A percentile compares a stretch with the other conserved stretches of the same genome.
phyloP scores from a whole-genome alignment of 345 rosid species.

The Euphorbia peplus region DNA sequence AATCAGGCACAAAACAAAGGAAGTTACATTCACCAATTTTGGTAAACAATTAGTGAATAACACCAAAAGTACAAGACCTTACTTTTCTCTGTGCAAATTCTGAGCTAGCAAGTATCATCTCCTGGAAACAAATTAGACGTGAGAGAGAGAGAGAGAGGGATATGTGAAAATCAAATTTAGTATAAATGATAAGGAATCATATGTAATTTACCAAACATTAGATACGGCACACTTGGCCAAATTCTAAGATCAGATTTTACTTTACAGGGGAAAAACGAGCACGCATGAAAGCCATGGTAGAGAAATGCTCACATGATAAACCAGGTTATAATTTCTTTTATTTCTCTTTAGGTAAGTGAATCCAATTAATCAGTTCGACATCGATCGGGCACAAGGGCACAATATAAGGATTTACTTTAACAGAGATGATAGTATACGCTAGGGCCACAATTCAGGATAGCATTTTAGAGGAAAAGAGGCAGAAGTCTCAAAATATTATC shows the following conservation, averaged over 20 bases:
- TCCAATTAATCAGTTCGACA: too few species aligned
- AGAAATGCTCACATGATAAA: background rate
- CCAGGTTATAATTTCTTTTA: background rate
- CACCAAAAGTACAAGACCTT: conserved; percentile 19
- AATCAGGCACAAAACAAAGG: conserved; percentile 9
- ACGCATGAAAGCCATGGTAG: background rate
- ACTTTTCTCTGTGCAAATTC: conserved; percentile 55
- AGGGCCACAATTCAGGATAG: conserved; percentile 4
- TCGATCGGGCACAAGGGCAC: too few species aligned
- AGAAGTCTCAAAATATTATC: background rate
- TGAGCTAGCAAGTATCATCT: conserved; percentile 81
- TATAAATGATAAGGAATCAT: background rate
- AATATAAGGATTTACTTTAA: background rate
- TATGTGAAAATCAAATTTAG: background rate
- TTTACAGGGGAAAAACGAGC: background rate
- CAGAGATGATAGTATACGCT: background rate
- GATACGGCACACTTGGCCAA: background rate
- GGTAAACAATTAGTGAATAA: conserved; percentile 9
- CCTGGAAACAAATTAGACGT: conserved; percentile 42
- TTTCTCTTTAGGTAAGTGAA: too few species aligned
- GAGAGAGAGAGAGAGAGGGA: background rate
- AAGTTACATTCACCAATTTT: conserved; percentile 13
- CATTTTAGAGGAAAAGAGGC: background rate
- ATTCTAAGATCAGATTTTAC: background rate
- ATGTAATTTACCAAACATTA: background rate